Evolutionary conservation across 768 basidiomycete species (phyloP), one percentile per base, ranked within the genome.

Genomic region (Symmetrospora coprosmae): DNA sequence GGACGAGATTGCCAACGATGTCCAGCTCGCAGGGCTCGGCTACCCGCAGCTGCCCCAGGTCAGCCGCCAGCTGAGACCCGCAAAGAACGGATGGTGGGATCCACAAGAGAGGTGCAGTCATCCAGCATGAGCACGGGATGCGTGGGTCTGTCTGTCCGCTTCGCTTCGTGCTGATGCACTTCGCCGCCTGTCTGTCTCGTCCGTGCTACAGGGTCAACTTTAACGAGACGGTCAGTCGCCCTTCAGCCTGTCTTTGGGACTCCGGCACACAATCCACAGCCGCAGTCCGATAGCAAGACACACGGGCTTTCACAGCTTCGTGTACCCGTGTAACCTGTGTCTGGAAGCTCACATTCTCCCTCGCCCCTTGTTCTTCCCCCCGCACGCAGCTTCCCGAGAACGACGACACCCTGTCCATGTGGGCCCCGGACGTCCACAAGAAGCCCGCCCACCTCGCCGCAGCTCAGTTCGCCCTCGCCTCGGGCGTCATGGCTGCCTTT

Each of bases 351-450:
- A n/a, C n/a, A n/a, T n/a, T n/a, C n/a, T n/a, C n/a, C n/a, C n/a
- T n/a, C n/a, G n/a, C n/a, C n/a, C n/a, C n/a, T n/a, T n/a, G n/a
- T n/a, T n/a, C n/a, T n/a, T n/a, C n/a, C n/a, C n/a, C n/a, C n/a
- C n/a, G n/a, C n/a, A n/a, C n/a, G 21, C 61, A 75, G 74, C 51
- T 74, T 13, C 73, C 73, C 61, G 73, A 74, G 68, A 70, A 72
- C 47, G 74, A 75, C 60, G 75, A 75, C 64, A 65, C 70, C 6
- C 69, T 73, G 27, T 69, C 70, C 7, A 73, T 75, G 72, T 75
- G 73, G 73, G 71, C 72, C 11, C 75, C 75, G 23, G 75, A 75
- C 53, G 71, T 70, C 9, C 71, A 73, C 69, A 67, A 69, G 60
- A 72, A 70, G 49, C 62, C 67, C n/a, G 70, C 68, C 2, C 48